These are phyloP conservation scores for Candida insectorum DNA, from an alignment of 805 yeast genomes.

Conservation along the genomic window DNA sequence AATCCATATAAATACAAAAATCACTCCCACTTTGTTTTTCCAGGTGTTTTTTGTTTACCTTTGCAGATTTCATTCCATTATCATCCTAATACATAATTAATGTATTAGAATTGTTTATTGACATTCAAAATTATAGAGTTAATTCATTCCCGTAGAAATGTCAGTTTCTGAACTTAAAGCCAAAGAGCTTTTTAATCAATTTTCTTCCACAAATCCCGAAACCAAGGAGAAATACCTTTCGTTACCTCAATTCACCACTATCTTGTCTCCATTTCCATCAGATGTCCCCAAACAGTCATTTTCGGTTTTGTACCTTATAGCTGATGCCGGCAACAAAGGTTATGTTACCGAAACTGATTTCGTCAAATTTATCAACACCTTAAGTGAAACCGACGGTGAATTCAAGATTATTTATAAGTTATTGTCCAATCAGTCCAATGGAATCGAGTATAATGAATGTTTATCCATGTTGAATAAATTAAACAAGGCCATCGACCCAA, in stretches of 20 bases:
- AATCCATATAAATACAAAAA: too few species aligned
- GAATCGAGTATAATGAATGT: slow-evolving; percentile 29
- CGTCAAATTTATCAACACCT: slow-evolving; percentile 59
- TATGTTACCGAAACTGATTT: slow-evolving; percentile 68
- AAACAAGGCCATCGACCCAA: slow-evolving; percentile 39
- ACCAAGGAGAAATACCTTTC: slow-evolving; percentile 23
- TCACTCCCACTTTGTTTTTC: too few species aligned
- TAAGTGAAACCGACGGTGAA: slow-evolving; percentile 29
- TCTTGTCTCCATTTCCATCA: slow-evolving; percentile 39
- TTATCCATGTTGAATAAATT: slow-evolving; percentile 30
- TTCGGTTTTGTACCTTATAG: slow-evolving; percentile 67
- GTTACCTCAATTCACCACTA: slow-evolving; percentile 33
- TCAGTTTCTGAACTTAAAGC: slow-evolving; percentile 23
- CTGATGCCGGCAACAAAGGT: slow-evolving; percentile 73
- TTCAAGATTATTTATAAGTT: slow-evolving; percentile 25
- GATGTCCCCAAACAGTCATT: slow-evolving; percentile 37
- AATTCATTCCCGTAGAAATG: too few species aligned
- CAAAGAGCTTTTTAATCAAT: slow-evolving; percentile 36
- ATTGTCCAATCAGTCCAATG: slow-evolving; percentile 14
- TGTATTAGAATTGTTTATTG: too few species aligned
- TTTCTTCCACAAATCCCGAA: slow-evolving; percentile 26
- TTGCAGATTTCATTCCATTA: too few species aligned
- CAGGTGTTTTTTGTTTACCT: too few species aligned
- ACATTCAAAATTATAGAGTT: too few species aligned
- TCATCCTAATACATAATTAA: too few species aligned